These are phyloP conservation scores for Penicillium diatomitis DNA, from an alignment of 495 filamentous ascomycete genomes.

Conservation along the genomic window DNA sequence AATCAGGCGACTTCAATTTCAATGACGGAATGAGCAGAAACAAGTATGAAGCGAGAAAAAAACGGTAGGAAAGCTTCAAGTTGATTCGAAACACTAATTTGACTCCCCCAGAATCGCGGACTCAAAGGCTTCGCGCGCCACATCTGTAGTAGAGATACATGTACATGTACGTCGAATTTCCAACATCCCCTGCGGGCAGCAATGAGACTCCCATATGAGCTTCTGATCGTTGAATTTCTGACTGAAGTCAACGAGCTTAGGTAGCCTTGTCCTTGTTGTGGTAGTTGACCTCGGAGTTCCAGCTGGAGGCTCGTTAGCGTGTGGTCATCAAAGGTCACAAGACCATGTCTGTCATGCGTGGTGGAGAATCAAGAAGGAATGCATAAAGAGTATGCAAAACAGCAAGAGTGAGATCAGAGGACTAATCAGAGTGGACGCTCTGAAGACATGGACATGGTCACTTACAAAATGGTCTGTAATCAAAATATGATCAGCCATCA, in stretches of 20 bases:
- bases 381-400: too few species aligned
- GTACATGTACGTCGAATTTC: conserved; percentile 1
- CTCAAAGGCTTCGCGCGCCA: conserved; percentile 9
- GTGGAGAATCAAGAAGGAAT: neutral
- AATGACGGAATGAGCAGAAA: too few species aligned
- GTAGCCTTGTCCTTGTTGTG: conserved; percentile 79
- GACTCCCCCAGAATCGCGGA: conserved; percentile 4
- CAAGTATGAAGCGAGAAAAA: conserved; percentile 1
- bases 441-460: conserved; percentile 7
- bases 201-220: conserved; percentile 1
- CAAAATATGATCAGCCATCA: conserved; percentile 21
- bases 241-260: conserved; percentile 25
- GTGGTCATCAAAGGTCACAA: too few species aligned
- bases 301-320: conserved; percentile 47
- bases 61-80: conserved; percentile 10
- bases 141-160: conserved; percentile 21
- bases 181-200: neutral
- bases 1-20: conserved; percentile 1
- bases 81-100: conserved; percentile 9
- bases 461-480: conserved; percentile 58
- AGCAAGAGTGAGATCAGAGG: too few species aligned
- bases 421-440: too few species aligned
- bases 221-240: conserved; percentile 1
- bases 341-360: too few species aligned
- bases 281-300: conserved; percentile 92